A percentile compares a stretch with the other conserved stretches of the same genome.
These are phyloP conservation scores for Heliosperma pusillum DNA, from an alignment of 148 eudicot species.

Conservation along the genomic window DNA sequence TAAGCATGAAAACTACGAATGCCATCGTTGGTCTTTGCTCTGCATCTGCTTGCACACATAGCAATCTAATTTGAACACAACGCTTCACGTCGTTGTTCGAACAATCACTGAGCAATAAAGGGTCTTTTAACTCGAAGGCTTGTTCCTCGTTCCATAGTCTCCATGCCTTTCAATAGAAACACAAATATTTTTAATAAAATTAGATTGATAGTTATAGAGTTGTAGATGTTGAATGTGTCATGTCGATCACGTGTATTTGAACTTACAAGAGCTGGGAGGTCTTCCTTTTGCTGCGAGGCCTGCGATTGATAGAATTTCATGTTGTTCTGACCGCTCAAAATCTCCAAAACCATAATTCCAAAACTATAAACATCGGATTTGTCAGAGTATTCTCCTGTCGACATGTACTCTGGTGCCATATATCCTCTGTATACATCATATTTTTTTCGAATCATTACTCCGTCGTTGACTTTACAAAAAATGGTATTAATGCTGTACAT, in stretches of 20 bases:
- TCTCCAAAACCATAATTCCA: slow-evolving; percentile 12
- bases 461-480: neutral
- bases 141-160: slow-evolving; percentile 20
- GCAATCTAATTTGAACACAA: slow-evolving; percentile 34
- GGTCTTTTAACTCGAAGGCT: slow-evolving; percentile 10
- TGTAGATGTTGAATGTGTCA: neutral
- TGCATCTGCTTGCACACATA: slow-evolving; percentile 36
- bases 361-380: slow-evolving; percentile 14
- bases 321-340: slow-evolving; percentile 1
- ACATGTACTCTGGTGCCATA: slow-evolving; percentile 13
- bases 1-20: slow-evolving; percentile 16
- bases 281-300: slow-evolving; percentile 3
- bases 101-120: neutral
- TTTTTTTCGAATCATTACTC: too few species aligned
- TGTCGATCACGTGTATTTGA: neutral
- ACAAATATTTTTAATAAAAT: too few species aligned
- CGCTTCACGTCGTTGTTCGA: slow-evolving; percentile 24
- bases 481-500: neutral
- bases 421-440: slow-evolving; percentile 1
- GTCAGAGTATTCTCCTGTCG: slow-evolving; percentile 7
- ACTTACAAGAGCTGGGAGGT: slow-evolving; percentile 5
- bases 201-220: too few species aligned
- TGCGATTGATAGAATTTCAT: neutral
- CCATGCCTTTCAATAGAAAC: slow-evolving; percentile 16
- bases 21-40: slow-evolving; percentile 37